Base-by-base conservation (phyloP, 2,329 filamentous ascomycete species). In the Amesomyces nigricolor region DNA sequence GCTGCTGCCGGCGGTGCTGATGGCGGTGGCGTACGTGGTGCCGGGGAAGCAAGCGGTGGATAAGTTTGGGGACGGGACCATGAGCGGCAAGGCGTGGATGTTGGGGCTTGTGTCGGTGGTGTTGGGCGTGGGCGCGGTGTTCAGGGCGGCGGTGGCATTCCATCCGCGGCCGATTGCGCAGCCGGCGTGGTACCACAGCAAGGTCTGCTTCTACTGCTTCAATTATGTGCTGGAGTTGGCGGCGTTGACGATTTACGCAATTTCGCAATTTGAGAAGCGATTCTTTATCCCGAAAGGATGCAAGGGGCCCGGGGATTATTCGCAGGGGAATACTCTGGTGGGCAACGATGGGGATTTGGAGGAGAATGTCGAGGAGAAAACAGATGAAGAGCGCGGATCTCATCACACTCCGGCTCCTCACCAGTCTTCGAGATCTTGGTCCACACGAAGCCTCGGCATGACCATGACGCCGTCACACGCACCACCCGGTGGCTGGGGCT, bases 171-270 rank as follows among this genome's bases (percentile, higher is more conserved):
- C 75, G 3, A 63, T 65, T 54, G 73, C 44, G 10, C 42, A 81
- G 55, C 83, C 87, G 2, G 85, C 84, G 5, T 88, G 85, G 79
- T 92, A 85, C 67, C 80, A 89, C 64, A 74, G 74, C 65, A 88
- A 86, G 67, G 80, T 83, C 1, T 82, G 80, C 64, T 95, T 90
- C 74, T 95, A 94, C 73, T 72, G 83, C 66, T 88, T 94, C 74
- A 88, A 89, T 72, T 95, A 88, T 66, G 74, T 73, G 14, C 75
- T 91, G 38, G 91, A 95, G 70, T 73, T 91, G 40, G 66, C 87
- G 22, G 82, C 90, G 38, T 77, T 92, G 4, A 79, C 77, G 51
- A 72, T 85, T 8, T 92, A 88, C 70, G 78, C 85, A 0, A 65
- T 87, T 14, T 70, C 78, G 17, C 79, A 90, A 32, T 83, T 94